Base-by-base conservation (phyloP, 768 basidiomycete genomes). In the Tricholoma saponaceum region DNA sequence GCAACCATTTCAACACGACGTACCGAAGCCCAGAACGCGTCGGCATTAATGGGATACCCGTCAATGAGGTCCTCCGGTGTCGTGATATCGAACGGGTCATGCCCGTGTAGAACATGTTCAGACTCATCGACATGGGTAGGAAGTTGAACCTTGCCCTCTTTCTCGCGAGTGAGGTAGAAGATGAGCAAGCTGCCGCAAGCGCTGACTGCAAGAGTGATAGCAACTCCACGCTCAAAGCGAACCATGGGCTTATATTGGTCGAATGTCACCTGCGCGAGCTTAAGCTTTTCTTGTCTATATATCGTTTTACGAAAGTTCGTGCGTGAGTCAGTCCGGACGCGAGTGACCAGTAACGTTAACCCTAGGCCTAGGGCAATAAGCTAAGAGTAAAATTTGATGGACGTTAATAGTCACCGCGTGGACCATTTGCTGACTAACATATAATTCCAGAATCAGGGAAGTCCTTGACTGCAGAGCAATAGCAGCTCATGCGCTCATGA, bases 21-120 rank as follows among this genome's bases (percentile, higher is more conserved):
- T 62, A 81, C 85, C 69, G 74, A 71, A n/a, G 64, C 62, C 85
- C 85, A 86, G 68, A 91, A 91, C 3, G 57, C 69, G 3, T 74
- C 75, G 52, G 81, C 85, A 23, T 88, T 70, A 33, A 90, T 74
- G 7, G 89, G 85, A 53, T 80, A 79, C 4, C 89, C 89, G 59
- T 90, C 85, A 10, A 85, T 58, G 32, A 82, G 60, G 62, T 93
- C 91, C 66, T 87, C 86, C 9, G 85, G 81, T n/a, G 67, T 83
- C 22, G 83, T 81, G 18, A 93, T 84, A 66, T 84, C 81, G 65
- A 89, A 90, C 13, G 86, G 83, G 64, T 90, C 87, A 10, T 68
- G 68, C 28, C 68, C 65, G 13, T 43, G 32, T 7, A 13, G 20
- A 43, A 10, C 13, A 18, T 54, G 41, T 25, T 39, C 23, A 37